Percentiles rank a stretch among this genome's conserved stretches.
Conservation (phyloP, 768 basidiomycete genomes). For the Tylopilus intermedius region DNA sequence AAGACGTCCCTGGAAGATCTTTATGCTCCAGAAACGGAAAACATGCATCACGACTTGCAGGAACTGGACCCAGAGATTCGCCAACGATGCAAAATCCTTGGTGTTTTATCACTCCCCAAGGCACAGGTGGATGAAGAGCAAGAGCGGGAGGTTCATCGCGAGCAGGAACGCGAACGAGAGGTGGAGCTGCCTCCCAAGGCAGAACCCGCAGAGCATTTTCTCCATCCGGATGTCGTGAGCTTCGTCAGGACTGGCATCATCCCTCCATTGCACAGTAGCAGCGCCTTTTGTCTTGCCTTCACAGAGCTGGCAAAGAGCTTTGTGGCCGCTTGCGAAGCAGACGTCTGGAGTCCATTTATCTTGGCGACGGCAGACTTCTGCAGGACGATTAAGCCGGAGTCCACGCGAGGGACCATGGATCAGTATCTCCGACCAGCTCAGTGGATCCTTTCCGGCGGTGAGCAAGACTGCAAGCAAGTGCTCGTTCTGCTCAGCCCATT, state of each 20-base stretch:
- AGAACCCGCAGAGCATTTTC: not conserved
- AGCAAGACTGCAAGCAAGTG: not conserved
- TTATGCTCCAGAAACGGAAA: not conserved
- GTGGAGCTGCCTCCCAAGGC: not conserved
- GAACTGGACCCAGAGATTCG: not conserved
- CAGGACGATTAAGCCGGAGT: not conserved
- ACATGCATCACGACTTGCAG: not conserved
- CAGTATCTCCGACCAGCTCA: not conserved
- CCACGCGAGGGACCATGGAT: not conserved
- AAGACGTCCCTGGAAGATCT: not conserved
- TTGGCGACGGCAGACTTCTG: not conserved
- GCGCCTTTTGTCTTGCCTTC: not conserved
- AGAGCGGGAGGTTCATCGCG: not conserved
- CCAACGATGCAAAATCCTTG: not conserved
- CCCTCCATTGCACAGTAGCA: not conserved
- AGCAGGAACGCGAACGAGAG: not conserved
- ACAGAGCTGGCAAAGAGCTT: not conserved
- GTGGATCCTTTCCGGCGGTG: not conserved
- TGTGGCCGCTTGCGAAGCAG: not conserved
- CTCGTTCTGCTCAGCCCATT: not conserved
- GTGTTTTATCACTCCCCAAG: not conserved
- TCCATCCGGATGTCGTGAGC: not conserved
- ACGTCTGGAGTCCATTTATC: not conserved
- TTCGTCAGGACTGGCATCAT: not conserved
- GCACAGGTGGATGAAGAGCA: not conserved